Base-by-base conservation (phyloP, 2,329 filamentous ascomycete species). In the Dothideomycetes sp. region DNA sequence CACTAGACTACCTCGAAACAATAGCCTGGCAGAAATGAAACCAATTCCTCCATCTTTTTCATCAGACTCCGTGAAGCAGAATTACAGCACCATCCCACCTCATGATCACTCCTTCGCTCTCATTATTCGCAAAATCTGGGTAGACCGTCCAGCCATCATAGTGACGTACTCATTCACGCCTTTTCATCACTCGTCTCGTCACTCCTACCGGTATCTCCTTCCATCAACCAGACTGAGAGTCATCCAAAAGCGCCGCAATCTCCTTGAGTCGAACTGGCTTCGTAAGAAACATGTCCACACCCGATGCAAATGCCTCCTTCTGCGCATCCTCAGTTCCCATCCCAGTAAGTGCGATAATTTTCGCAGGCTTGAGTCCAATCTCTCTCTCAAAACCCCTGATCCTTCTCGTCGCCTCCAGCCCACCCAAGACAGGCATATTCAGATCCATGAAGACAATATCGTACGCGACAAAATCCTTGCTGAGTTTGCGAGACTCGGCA, bases 391-490 rank as follows among this genome's bases (percentile, higher is more conserved):
- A 56, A 1, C 43, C 46, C 7, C 56, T 46, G 3, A 59, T 60
- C 11, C 48, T 40, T 5, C 52, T 47, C 3, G 55, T 52, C 2
- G 57, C 56, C 27, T 36, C 36, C 7, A 43, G 29, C 2, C 41
- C 41, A n/a, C 39, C 41, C 32, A 43, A 31, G 12, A 36, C 29
- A 16, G 41, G 41, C 41, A 43, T 43, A 7, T 36, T 40, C 8
- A 49, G 36, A 11, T 50, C 66, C 65, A 71, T 70, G 7, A 70
- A 59, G 2, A 72, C 62, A 34, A 68, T 61, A 29, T 63, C 62
- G 36, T 31, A 43, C 4, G 36, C 34, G 64, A 12, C 7, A 27
- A 27, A 27, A 12, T 12, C 22, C 12, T 27, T 27, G 7, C 7
- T 7, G 12, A 27, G 22, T 12, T 7, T 7, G 7, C 7, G 7